phyloP scores from a whole-genome alignment of 805 yeast species.

The Myxozyma neglecta region DNA sequence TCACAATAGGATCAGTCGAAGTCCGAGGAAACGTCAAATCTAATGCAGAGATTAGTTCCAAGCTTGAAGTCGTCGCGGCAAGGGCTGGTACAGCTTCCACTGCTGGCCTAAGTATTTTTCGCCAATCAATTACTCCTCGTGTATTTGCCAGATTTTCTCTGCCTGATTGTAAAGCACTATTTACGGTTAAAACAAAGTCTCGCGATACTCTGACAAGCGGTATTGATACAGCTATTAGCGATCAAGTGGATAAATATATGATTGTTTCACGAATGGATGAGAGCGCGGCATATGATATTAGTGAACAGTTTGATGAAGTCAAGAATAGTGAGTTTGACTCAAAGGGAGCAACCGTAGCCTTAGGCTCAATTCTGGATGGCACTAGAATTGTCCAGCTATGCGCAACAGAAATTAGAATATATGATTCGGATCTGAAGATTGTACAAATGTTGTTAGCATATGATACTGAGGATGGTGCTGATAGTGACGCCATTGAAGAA shows the following conservation, averaged over 20 bases:
- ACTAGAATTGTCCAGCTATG: constrained; percentile 73
- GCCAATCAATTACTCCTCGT: constrained; percentile 67
- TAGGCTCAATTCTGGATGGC: constrained; percentile 58
- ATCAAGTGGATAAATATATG: constrained; percentile 30
- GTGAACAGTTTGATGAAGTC: constrained; percentile 54
- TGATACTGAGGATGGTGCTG: constrained; percentile 8
- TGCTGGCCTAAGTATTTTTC: constrained; percentile 59
- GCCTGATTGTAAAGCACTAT: constrained; percentile 71
- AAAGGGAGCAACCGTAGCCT: constrained; percentile 62
- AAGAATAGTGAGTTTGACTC: constrained; percentile 63
- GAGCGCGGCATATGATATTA: constrained; percentile 37
- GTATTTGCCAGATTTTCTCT: constrained; percentile 66
- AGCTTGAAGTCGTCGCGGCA: constrained; percentile 60
- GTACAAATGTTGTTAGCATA: constrained; percentile 37
- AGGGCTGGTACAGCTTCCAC: constrained; percentile 57
- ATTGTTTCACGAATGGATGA: constrained; percentile 44
- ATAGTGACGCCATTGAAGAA: neutral
- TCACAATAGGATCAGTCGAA: constrained; percentile 54
- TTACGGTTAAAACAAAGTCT: constrained; percentile 54
- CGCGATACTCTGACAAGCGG: constrained; percentile 18
- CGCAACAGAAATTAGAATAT: constrained; percentile 60
- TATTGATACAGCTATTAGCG: constrained; percentile 8
- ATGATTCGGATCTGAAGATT: constrained; percentile 60
- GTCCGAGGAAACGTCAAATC: neutral
- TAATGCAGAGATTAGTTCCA: constrained; percentile 3